Conservation (phyloP, 768 basidiomycete genomes). For the Cyathus striatus region DNA sequence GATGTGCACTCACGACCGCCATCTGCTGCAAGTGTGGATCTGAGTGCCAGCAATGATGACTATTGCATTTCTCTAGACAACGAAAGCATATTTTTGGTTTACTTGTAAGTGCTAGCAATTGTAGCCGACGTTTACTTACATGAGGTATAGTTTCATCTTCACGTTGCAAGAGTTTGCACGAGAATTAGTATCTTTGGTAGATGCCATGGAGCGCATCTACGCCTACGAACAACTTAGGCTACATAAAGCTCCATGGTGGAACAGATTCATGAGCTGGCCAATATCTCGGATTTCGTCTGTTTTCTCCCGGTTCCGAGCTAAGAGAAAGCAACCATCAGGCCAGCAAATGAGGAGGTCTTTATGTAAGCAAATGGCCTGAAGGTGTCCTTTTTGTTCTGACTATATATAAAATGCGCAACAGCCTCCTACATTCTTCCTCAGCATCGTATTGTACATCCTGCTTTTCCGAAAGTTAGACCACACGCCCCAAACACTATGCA, state of each 20-base stretch:
- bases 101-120: constrained; percentile 63
- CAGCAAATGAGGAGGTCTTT: too few relatives aligned
- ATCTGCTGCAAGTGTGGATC: constrained; percentile 14
- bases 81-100: constrained; percentile 84
- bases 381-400: too few relatives aligned
- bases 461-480: constrained; percentile 77
- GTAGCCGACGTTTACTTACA: too few relatives aligned
- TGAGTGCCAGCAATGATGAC: constrained; percentile 16
- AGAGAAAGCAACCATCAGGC: too few relatives aligned
- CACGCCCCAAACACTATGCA: constrained; percentile 86
- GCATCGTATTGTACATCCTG: constrained; percentile 45
- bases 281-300: not conserved
- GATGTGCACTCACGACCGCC: constrained; percentile 15
- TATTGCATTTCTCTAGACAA: constrained; percentile 36
- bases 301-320: not conserved
- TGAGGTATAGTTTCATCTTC: constrained; percentile 93
- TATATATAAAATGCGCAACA: too few relatives aligned
- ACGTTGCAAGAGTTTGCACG: constrained; percentile 91
- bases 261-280: constrained; percentile 2
- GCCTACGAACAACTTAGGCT: constrained; percentile 51
- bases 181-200: constrained; percentile 77
- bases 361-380: too few relatives aligned
- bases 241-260: constrained; percentile 19
- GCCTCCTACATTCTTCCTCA: constrained; percentile 50
- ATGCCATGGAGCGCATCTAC: constrained; percentile 80